A percentile compares a stretch with the other conserved stretches of the same genome.
Conservation (phyloP, 192 early-diverging fungal genomes). For the Mortierella claussenii region DNA sequence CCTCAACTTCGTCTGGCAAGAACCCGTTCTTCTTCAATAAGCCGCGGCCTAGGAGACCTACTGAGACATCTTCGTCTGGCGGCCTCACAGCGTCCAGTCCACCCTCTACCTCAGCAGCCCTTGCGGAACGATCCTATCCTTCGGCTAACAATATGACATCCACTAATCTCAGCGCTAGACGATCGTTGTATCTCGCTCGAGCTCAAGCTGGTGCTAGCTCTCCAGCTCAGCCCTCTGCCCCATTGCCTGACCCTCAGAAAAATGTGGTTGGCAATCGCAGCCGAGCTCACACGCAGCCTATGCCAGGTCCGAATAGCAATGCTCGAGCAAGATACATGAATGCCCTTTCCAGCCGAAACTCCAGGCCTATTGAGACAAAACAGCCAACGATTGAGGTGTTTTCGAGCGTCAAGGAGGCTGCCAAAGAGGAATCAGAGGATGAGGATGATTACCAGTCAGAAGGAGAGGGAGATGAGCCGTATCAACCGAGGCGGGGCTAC, state of each 20-base stretch:
- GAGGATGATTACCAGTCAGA: conserved; percentile 64
- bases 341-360: conserved; percentile 20
- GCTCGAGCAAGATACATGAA: conserved; percentile 30
- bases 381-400: conserved; percentile 63
- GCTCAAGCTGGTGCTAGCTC: conserved; percentile 32
- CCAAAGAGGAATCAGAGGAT: conserved; percentile 69
- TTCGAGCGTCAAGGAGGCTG: conserved; percentile 61
- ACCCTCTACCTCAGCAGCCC: neutral
- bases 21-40: conserved; percentile 48
- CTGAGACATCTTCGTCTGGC: conserved; percentile 10
- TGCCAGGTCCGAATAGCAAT: conserved; percentile 22
- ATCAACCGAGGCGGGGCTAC: conserved; percentile 49
- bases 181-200: conserved; percentile 37
- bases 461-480: conserved; percentile 51
- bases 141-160: conserved; percentile 15
- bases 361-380: conserved; percentile 20
- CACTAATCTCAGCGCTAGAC: conserved; percentile 23
- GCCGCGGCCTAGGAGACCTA: conserved; percentile 29
- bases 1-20: conserved; percentile 41
- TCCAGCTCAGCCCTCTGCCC: neutral
- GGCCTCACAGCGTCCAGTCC: neutral
- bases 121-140: neutral
- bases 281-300: conserved; percentile 38
- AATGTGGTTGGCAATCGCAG: conserved; percentile 16
- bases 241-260: conserved; percentile 5